Conservation (phyloP, 345 rosid genomes). For the Litchi chinensis region DNA sequence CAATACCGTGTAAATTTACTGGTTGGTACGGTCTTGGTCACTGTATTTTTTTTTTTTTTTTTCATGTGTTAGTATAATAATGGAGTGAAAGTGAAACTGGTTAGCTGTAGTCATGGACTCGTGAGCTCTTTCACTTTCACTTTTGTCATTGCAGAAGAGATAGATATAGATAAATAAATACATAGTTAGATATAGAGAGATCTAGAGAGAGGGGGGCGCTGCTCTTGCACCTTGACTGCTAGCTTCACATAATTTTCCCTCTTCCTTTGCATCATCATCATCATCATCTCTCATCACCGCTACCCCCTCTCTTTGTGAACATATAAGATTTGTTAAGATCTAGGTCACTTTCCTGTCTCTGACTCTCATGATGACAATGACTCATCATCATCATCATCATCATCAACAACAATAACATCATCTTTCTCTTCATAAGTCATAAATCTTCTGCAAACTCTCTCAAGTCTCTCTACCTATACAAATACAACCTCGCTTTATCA, state of each 20-base stretch:
- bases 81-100: background rate
- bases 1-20: no score
- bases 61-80: no score
- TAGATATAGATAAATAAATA: no score
- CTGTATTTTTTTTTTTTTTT: no score
- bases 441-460: slow-evolving; percentile 7
- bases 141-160: background rate
- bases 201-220: background rate
- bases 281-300: background rate
- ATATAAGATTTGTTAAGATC: slow-evolving; percentile 53
- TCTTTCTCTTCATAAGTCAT: background rate
- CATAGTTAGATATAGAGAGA: background rate
- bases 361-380: slow-evolving; percentile 65
- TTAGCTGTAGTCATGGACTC: background rate
- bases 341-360: slow-evolving; percentile 65
- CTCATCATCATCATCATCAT: slow-evolving; percentile 37
- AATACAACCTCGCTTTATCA: slow-evolving; percentile 11
- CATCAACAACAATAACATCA: background rate
- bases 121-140: background rate
- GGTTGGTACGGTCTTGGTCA: no score
- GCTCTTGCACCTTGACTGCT: background rate
- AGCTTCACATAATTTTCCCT: background rate
- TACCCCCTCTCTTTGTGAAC: background rate
- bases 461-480: slow-evolving; percentile 2
- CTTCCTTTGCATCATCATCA: background rate